Conservation (phyloP, 2,329 filamentous ascomycete species). For the Clonostachys sp. region DNA sequence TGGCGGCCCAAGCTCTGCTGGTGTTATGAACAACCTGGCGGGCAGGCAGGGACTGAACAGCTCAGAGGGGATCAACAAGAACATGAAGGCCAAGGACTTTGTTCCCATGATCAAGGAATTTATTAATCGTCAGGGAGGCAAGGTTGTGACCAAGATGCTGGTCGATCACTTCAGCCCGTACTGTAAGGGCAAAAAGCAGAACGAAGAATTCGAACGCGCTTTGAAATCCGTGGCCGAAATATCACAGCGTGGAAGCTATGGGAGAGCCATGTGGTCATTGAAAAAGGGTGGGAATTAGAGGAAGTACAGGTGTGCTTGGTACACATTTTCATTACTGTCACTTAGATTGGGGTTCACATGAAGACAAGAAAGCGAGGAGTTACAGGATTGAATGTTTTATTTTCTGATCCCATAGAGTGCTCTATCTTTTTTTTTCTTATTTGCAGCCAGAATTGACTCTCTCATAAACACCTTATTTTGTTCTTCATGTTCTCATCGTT, state of each 20-base stretch:
- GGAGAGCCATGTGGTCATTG: constrained; percentile 50
- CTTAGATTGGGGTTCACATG: too few relatives aligned
- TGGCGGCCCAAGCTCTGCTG: constrained; percentile 47
- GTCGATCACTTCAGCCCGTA: constrained; percentile 86
- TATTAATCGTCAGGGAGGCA: constrained; percentile 71
- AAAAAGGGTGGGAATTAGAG: constrained; percentile 23
- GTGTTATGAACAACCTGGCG: constrained; percentile 52
- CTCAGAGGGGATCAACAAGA: constrained; percentile 20
- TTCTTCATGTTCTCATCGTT: too few relatives aligned
- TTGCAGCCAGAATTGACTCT: too few relatives aligned
- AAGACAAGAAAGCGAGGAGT: too few relatives aligned
- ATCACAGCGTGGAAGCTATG: constrained; percentile 50
- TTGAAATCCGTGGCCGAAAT: constrained; percentile 72
- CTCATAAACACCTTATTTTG: too few relatives aligned
- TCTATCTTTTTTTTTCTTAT: too few relatives aligned
- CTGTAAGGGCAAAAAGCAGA: constrained; percentile 60
- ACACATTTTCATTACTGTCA: too few relatives aligned
- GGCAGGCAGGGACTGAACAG: constrained; percentile 48
- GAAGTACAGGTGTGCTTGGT: too few relatives aligned
- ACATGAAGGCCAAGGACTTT: constrained; percentile 56
- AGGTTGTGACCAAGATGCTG: constrained; percentile 76
- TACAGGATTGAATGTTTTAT: too few relatives aligned
- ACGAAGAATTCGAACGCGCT: constrained; percentile 77
- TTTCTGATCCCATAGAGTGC: too few relatives aligned
- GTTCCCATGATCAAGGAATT: constrained; percentile 72